Evolutionary conservation across 2,329 filamentous ascomycete genomes (phyloP).

Genomic region (Aureobasidium melanogenum): DNA sequence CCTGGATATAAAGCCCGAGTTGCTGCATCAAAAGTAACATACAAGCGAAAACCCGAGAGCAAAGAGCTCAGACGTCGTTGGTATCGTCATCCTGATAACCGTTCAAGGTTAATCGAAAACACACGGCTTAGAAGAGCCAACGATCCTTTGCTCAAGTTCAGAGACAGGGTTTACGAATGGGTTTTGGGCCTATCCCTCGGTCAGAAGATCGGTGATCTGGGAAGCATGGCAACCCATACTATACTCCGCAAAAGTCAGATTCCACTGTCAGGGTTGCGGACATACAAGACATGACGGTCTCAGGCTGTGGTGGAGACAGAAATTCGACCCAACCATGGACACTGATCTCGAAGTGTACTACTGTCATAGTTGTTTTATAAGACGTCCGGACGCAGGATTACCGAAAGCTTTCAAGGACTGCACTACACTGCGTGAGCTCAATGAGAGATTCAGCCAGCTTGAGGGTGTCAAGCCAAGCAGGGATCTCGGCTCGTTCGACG

Average conservation of each 20-base stretch:
- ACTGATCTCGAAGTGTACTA: not conserved
- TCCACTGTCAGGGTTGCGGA: not conserved
- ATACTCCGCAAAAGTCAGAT: not conserved
- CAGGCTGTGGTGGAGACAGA: not conserved
- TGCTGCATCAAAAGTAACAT: accelerated
- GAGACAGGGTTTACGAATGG: not conserved
- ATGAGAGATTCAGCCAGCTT: not conserved
- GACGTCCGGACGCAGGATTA: not conserved
- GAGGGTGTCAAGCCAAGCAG: not conserved
- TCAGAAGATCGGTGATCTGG: not conserved
- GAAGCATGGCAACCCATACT: not conserved
- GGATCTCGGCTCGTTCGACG: not conserved
- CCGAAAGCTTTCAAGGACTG: not conserved
- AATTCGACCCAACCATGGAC: no score
- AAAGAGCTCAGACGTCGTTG: accelerated
- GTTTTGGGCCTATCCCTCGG: not conserved
- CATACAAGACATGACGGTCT: not conserved
- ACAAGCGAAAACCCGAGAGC: not conserved
- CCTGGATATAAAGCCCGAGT: not conserved
- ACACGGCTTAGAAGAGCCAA: not conserved
- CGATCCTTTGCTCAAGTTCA: not conserved
- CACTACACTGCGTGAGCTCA: not conserved
- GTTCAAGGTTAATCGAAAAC: not conserved
- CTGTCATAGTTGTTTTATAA: not conserved
- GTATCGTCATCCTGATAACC: not conserved